These are phyloP conservation scores for Zygosaccharomyces sapae DNA, from an alignment of 1,139 yeast species.

Conservation along the genomic window DNA sequence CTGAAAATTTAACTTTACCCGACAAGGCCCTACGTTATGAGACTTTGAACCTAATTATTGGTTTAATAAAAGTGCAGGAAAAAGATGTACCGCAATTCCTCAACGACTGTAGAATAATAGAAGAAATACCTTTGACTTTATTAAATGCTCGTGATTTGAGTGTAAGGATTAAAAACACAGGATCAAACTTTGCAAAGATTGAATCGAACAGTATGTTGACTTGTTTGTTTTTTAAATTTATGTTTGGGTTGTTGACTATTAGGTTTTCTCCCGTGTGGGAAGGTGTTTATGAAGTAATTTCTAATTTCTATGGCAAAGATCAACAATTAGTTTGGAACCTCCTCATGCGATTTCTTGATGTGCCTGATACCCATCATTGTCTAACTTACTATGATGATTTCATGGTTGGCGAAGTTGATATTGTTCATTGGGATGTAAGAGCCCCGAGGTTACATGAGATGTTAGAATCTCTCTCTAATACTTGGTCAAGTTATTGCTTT, in stretches of 20 bases:
- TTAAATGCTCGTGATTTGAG: conserved; percentile 73
- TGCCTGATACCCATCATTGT: conserved; percentile 21
- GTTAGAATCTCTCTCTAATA: conserved; percentile 27
- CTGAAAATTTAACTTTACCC: conserved; percentile 45
- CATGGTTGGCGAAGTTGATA: conserved; percentile 13
- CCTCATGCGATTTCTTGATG: conserved; percentile 40
- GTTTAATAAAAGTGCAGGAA: conserved; percentile 34
- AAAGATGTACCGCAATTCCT: conserved; percentile 38
- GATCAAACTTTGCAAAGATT: conserved; percentile 44
- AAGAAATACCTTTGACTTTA: conserved; percentile 65
- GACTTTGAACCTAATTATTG: conserved; percentile 43
- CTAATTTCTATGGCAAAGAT: conserved; percentile 44
- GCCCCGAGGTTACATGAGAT: conserved; percentile 40
- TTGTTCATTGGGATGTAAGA: conserved; percentile 33
- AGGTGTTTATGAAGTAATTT: conserved; percentile 60
- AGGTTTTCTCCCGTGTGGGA: conserved; percentile 85
- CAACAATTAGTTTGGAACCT: conserved; percentile 56
- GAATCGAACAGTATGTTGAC: conserved; percentile 39
- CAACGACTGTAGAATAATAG: conserved; percentile 52
- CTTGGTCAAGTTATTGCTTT: conserved; percentile 31
- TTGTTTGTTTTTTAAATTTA: conserved; percentile 48
- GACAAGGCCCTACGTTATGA: conserved; percentile 46
- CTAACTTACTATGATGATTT: conserved; percentile 22
- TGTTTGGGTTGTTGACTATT: conserved; percentile 71
- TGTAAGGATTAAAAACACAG: conserved; percentile 62